Evolutionary conservation across 2,329 filamentous ascomycete species (phyloP), one percentile per base, ranked within the genome.

Genomic region (Colletotrichum sojae): DNA sequence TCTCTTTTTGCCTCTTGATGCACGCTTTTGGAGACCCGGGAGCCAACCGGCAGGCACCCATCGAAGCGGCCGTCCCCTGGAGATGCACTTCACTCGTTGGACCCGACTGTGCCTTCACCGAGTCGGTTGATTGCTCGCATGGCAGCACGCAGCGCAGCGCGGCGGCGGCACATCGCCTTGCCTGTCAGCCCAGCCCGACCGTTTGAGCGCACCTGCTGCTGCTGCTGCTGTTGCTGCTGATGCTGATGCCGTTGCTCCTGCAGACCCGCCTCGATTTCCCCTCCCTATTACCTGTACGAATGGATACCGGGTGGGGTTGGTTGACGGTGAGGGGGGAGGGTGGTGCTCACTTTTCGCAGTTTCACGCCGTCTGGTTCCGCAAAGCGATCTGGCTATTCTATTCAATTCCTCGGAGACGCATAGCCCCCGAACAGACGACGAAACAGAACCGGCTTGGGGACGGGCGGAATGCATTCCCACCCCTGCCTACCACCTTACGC

Each of bases 21-120:
- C 55, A 49, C 62, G 49, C 31, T 60, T 60, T 61, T 46, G 66
- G 18, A 27, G 36, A 54, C 22, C 22, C 22, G 51, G 31, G 54
- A 65, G 52, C 61, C 61, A 65, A 65, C 61, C 62, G 40, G 55
- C 54, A 55, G 49, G 16, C 49, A 54, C 59, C 59, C 49, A 53
- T 62, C 22, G 31, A 31, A 12, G 39, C 40, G 43, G 13, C 31
- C 31, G 20, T 18, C 9, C 31, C 46, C 22, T 40, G 39, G 31
- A 36, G 31, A 36, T 36, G 31, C 8, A 25, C 8, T 36, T 8
- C 31, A 36, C 31, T 36, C 10, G 31, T 36, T 36, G 31, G 31
- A 36, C 31, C 31, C 2, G 31, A 36, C 31, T 36, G 31, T 36
- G 31, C 10, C 60, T 48, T 63, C 60, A 63, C 60, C 51, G 51